Conservation (phyloP, 2,329 filamentous ascomycete genomes). For the Ilyonectria robusta region DNA sequence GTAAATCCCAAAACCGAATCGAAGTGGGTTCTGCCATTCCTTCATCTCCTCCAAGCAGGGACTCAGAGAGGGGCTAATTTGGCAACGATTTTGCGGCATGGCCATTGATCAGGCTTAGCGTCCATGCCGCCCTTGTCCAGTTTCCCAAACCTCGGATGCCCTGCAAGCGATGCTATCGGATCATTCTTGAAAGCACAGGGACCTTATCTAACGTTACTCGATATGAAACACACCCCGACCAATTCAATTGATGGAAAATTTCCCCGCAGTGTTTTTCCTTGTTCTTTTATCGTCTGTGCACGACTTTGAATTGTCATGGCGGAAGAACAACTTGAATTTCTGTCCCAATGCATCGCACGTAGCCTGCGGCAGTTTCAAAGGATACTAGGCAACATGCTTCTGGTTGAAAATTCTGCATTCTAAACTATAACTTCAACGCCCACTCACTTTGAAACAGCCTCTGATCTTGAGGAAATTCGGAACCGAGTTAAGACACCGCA, state of each 20-base stretch:
- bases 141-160: background rate
- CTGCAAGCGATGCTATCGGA: background rate
- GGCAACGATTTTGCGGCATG: background rate
- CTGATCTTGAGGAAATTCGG: no score
- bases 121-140: conserved; percentile 2
- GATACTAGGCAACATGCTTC: no score
- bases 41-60: conserved; percentile 22
- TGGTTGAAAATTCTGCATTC: no score
- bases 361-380: no score
- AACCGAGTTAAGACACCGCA: no score
- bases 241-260: background rate
- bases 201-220: background rate
- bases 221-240: background rate
- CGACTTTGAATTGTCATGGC: background rate
- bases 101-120: conserved; percentile 5
- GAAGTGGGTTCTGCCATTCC: conserved; percentile 21
- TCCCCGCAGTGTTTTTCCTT: background rate
- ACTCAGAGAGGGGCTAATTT: background rate
- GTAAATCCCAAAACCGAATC: conserved; percentile 9
- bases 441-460: no score
- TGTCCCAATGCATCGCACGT: no score
- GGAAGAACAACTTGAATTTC: background rate
- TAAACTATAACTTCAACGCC: no score
- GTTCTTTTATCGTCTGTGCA: background rate
- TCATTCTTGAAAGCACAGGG: background rate